Evolutionary conservation across 2,329 filamentous ascomycete genomes (phyloP).

Genomic region (Botrytis galanthina): DNA sequence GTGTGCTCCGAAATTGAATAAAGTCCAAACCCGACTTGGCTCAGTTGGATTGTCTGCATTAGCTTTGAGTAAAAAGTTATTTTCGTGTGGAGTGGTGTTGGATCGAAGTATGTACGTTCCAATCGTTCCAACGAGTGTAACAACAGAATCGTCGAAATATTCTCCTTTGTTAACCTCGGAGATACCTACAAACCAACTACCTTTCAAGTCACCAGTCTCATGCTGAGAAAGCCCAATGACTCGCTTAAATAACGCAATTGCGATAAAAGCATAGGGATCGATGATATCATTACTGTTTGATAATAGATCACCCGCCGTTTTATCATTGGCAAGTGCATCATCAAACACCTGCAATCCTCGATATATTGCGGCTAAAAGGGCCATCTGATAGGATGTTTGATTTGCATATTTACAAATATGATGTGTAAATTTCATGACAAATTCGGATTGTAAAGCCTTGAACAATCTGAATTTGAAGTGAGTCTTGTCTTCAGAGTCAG

Average conservation of each 20-base stretch:
- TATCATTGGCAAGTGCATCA: conserved; percentile 23
- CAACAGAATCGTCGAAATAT: conserved; percentile 12
- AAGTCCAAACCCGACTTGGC: conserved; percentile 19
- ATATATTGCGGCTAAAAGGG: conserved; percentile 31
- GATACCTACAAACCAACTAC: conserved; percentile 22
- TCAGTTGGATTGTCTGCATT: conserved; percentile 9
- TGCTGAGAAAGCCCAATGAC: conserved; percentile 22
- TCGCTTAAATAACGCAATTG: conserved; percentile 24
- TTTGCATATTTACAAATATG: conserved; percentile 20
- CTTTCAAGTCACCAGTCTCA: conserved; percentile 7
- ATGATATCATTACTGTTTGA: not conserved
- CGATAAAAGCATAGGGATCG: conserved; percentile 28
- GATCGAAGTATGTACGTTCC: conserved; percentile 28
- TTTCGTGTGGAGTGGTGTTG: conserved; percentile 23
- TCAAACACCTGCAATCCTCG: conserved; percentile 32
- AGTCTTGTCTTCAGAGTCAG: conserved; percentile 9
- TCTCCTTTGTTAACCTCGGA: conserved; percentile 7
- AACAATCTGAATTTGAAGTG: conserved; percentile 31
- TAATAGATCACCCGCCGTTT: not conserved
- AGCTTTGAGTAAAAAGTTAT: conserved; percentile 24
- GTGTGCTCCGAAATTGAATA: conserved; percentile 18
- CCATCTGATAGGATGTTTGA: conserved; percentile 29
- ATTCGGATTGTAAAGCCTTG: conserved; percentile 24
- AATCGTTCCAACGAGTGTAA: conserved; percentile 28
- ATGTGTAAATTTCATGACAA: conserved; percentile 27